phyloP scores from a whole-genome alignment of 2,329 filamentous ascomycete species.

The Cercospora brassicicola region DNA sequence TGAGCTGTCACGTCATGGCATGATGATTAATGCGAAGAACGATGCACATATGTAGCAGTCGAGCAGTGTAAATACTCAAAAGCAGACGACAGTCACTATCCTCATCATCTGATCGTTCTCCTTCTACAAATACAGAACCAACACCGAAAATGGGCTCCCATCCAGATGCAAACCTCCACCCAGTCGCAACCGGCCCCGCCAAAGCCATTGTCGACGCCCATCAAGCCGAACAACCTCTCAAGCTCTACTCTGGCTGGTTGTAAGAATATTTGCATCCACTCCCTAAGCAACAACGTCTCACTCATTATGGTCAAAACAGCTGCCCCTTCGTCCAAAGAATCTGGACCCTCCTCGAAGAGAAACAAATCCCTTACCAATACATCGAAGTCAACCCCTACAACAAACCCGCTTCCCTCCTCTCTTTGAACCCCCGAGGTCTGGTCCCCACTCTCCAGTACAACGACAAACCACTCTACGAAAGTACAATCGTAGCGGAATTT shows the following conservation, averaged over 20 bases:
- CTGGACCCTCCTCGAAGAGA: constrained; percentile 73
- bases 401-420: constrained; percentile 67
- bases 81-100: background rate
- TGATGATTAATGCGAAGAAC: constrained; percentile 2
- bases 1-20: constrained; percentile 10
- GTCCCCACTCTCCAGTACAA: constrained; percentile 66
- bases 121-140: background rate
- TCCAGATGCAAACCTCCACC: constrained; percentile 48
- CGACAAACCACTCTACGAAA: constrained; percentile 68
- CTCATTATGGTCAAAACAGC: constrained; percentile 23
- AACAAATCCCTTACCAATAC: constrained; percentile 67
- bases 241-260: constrained; percentile 41
- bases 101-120: background rate
- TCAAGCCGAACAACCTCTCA: constrained; percentile 35
- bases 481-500: constrained; percentile 71
- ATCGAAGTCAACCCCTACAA: constrained; percentile 75
- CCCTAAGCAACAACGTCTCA: background rate
- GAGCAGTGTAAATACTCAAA: background rate
- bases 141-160: constrained; percentile 27
- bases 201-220: constrained; percentile 40
- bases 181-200: constrained; percentile 49
- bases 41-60: background rate
- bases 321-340: constrained; percentile 67
- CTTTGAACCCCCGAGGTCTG: constrained; percentile 71
- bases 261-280: constrained; percentile 12